Evolutionary conservation across 2,329 filamentous ascomycete species (phyloP).

Genomic region (Metarhizium humberi): DNA sequence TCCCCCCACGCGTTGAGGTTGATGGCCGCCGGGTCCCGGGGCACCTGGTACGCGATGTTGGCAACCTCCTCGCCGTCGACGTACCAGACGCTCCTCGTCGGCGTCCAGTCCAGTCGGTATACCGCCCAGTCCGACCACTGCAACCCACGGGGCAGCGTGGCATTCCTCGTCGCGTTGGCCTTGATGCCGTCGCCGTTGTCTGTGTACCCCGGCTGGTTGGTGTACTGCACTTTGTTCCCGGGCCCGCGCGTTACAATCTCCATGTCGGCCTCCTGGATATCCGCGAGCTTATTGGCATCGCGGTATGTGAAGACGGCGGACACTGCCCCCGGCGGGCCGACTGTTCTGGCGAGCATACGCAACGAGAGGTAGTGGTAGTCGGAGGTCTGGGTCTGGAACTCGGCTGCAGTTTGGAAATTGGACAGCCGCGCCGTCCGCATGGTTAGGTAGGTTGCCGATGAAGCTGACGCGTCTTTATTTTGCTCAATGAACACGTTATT

Average conservation of each 20-base stretch:
- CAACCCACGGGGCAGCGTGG: conserved; percentile 31
- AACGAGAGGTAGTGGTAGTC: conserved; percentile 25
- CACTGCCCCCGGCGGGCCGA: conserved; percentile 37
- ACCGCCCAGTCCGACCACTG: conserved; percentile 47
- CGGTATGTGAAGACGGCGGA: conserved; percentile 46
- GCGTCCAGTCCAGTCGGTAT: conserved; percentile 52
- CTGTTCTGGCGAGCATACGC: conserved; percentile 41
- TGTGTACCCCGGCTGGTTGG: conserved; percentile 48
- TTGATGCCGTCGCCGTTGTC: conserved; percentile 26
- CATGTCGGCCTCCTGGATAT: conserved; percentile 42
- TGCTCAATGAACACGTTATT: conserved; percentile 37
- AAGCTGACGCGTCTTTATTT: conserved; percentile 7
- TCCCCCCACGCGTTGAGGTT: conserved; percentile 54
- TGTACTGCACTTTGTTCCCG: conserved; percentile 39
- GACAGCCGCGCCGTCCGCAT: conserved; percentile 35
- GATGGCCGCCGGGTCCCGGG: conserved; percentile 40
- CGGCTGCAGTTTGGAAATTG: conserved; percentile 36
- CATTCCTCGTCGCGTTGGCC: conserved; percentile 36
- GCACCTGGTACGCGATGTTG: conserved; percentile 45
- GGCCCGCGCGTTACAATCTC: conserved; percentile 42
- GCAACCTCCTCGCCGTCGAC: conserved; percentile 41
- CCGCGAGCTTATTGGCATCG: conserved; percentile 22
- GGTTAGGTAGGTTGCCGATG: conserved; percentile 33
- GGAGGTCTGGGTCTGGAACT: conserved; percentile 30
- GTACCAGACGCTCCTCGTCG: conserved; percentile 44